Evolutionary conservation across 352 stramenopile genomes (phyloP), one percentile per base, ranked within the genome.

Genomic region (Phytophthora macrochlamydospora): DNA sequence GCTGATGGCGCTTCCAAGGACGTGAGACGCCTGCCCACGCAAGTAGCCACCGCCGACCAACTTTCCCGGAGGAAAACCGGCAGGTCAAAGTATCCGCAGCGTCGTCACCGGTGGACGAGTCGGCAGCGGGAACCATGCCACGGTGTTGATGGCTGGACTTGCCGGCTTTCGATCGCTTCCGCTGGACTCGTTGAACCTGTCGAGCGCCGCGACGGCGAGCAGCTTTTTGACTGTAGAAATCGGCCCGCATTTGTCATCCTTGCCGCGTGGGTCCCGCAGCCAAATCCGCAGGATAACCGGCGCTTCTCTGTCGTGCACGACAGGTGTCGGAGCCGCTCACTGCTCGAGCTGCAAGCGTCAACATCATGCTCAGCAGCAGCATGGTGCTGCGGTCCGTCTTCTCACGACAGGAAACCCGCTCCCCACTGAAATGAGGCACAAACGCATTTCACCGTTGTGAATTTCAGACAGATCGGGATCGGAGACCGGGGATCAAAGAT

Each of bases 201-300:
- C 55, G 45, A 37, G 11, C 59, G 52, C 11, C 24, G 38, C 37
- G 43, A 51, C 56, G 54, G 24, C 40, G 57, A 40, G 45, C 62
- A 43, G 44, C 38, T 55, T 65, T 65, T 52, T 70, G 62, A 66
- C 50, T 65, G 56, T n/a, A 70, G 56, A 70, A 61, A 65, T 66
- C 29, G 38, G 66, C 43, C 56, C 53, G 32, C n/a, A n/a, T 40
- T 43, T 33, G 65, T 63, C 58, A 63, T 37, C 52, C 29, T 42
- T 46, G 44, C 52, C 62, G 28, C 29, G 65, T 55, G 65, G 29
- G 12, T 28, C 18, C 12, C 43, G 43, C 43, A 29, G 14, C 43
- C 43, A 49, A 49, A 40, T 49, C 43, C 43, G 18, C 43, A 24
- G 18, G 43, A 49, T 49, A 49, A 24, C 12, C 48, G 50, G 54